Conservation (phyloP, 495 filamentous ascomycete species). For the Daldinia vernicosa region DNA sequence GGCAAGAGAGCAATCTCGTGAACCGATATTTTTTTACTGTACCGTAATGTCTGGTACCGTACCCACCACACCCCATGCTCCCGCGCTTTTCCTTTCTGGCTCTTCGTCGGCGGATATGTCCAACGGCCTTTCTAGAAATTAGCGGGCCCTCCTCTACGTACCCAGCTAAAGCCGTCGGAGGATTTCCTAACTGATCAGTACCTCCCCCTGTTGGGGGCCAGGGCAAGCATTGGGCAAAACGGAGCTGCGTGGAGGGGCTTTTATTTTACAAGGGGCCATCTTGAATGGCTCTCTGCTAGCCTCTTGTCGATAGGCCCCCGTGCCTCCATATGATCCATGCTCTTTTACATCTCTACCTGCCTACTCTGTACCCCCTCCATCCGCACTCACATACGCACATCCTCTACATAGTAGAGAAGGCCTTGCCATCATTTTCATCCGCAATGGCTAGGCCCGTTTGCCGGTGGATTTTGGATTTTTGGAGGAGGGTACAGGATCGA, state of each 20-base stretch:
- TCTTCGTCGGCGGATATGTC: constrained; percentile 54
- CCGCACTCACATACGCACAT: constrained; percentile 28
- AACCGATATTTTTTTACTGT: constrained; percentile 50
- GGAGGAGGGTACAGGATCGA: constrained; percentile 36
- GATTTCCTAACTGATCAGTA: constrained; percentile 59
- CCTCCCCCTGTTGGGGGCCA: constrained; percentile 48
- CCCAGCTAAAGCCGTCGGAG: constrained; percentile 51
- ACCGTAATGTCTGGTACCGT: constrained; percentile 31
- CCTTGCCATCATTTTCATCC: constrained; percentile 47
- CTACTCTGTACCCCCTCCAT: constrained; percentile 48
- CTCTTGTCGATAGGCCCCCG: constrained; percentile 47
- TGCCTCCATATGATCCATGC: constrained; percentile 51
- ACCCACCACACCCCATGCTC: constrained; percentile 38
- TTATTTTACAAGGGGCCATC: constrained; percentile 39
- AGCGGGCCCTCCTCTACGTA: constrained; percentile 50
- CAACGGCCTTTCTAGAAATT: constrained; percentile 60
- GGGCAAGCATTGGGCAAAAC: constrained; percentile 42
- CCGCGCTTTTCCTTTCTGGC: constrained; percentile 52
- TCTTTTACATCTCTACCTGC: constrained; percentile 46
- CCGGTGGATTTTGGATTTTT: constrained; percentile 28
- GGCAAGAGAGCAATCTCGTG: constrained; percentile 48
- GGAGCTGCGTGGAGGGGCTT: constrained; percentile 45
- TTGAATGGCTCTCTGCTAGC: constrained; percentile 39
- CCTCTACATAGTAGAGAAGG: constrained; percentile 25
- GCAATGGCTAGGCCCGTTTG: constrained; percentile 43